Percentiles rank a stretch among this genome's conserved stretches.
Evolutionary conservation across 306 rosid genomes (phyloP).

Genomic region (Quercus berberidifolia): DNA sequence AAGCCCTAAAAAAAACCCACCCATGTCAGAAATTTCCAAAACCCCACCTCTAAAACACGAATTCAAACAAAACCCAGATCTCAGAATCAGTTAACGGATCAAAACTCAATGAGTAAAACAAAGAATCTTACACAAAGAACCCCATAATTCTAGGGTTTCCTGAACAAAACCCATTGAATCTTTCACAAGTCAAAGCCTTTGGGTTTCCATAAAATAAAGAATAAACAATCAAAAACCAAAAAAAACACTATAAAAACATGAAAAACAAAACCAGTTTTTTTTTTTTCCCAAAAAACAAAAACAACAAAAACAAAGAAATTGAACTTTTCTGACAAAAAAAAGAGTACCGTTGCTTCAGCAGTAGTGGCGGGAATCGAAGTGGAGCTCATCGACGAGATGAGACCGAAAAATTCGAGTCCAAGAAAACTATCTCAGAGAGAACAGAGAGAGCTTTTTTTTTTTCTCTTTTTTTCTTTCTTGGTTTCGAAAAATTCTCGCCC

Average conservation of each 20-base stretch:
- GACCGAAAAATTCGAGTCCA: constrained; percentile 26
- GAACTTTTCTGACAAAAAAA: neutral
- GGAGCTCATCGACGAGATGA: constrained; percentile 52
- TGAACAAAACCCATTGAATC: constrained; percentile 2
- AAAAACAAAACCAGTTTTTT: constrained; percentile 21
- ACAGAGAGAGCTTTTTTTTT: constrained; percentile 23
- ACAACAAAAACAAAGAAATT: neutral
- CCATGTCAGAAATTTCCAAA: constrained; percentile 24
- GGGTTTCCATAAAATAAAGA: constrained; percentile 15
- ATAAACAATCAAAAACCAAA: constrained; percentile 31
- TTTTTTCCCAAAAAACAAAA: neutral
- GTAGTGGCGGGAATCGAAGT: constrained; percentile 79
- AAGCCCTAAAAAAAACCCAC: constrained; percentile 31
- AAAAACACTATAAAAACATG: neutral
- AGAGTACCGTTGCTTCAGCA: constrained; percentile 52
- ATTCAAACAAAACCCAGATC: constrained; percentile 60
- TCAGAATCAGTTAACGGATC: constrained; percentile 49
- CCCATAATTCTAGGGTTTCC: constrained; percentile 24
- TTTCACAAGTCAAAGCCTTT: constrained; percentile 22
- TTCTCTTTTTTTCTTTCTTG: too few species aligned
- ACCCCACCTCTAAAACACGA: constrained; percentile 22
- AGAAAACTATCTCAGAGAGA: constrained; percentile 23
- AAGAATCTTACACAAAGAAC: constrained; percentile 10
- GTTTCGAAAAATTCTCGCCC: constrained; percentile 99
- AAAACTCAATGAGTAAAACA: constrained; percentile 29